Evolutionary conservation across 2,329 filamentous ascomycete genomes (phyloP).

Genomic region (Microsporum canis): DNA sequence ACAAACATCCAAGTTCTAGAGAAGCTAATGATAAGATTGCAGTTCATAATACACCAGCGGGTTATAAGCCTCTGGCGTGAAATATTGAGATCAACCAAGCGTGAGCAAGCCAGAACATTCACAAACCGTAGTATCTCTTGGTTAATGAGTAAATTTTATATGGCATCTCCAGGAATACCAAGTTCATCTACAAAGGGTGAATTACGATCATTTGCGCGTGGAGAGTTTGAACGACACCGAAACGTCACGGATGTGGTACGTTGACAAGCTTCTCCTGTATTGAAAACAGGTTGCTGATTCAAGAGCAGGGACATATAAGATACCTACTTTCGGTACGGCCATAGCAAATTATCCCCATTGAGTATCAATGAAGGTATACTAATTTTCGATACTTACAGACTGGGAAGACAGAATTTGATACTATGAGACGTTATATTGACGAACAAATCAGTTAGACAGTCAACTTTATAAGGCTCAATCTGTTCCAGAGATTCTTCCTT

Average conservation of each 20-base stretch:
- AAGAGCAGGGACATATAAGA: constrained; percentile 29
- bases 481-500: background rate
- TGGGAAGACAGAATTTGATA: constrained; percentile 38
- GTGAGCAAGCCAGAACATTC: constrained; percentile 16
- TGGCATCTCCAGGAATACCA: constrained; percentile 26
- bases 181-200: constrained; percentile 32
- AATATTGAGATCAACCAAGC: constrained; percentile 32
- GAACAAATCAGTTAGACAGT: constrained; percentile 24
- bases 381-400: constrained; percentile 20
- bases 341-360: background rate
- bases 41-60: constrained; percentile 36
- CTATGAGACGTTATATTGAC: constrained; percentile 37
- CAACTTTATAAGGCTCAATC: background rate
- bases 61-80: constrained; percentile 35
- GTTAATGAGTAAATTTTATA: background rate
- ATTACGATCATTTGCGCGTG: constrained; percentile 32
- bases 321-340: constrained; percentile 32
- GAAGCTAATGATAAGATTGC: constrained; percentile 7
- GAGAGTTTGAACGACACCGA: constrained; percentile 35
- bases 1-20: background rate
- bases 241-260: constrained; percentile 33
- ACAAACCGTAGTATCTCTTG: background rate
- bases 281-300: background rate
- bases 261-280: background rate
- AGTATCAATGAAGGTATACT: constrained; percentile 3